These are phyloP conservation scores for Boechera divaricarpa DNA, from an alignment of 345 rosid genomes.

Conservation along the genomic window DNA sequence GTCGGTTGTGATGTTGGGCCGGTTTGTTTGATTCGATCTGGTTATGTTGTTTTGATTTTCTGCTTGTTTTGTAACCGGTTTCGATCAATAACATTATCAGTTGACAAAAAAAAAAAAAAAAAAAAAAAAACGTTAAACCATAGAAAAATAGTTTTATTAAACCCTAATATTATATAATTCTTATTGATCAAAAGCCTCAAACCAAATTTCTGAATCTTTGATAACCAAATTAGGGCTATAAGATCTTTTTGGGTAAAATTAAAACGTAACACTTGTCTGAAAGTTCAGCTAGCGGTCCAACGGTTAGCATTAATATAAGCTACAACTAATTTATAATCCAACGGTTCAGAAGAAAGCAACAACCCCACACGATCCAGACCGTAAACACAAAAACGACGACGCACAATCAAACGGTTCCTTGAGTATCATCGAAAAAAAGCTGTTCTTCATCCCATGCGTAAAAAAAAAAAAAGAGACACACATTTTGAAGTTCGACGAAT, in stretches of 20 bases:
- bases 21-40: too few species aligned
- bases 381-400: constrained; percentile 22
- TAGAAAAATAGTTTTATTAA: too few species aligned
- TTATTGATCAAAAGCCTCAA: too few species aligned
- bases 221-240: neutral
- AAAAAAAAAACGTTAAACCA: too few species aligned
- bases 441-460: constrained; percentile 6
- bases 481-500: constrained; percentile 1
- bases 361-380: constrained; percentile 26
- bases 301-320: constrained; percentile 1
- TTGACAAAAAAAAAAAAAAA: too few species aligned
- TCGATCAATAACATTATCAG: too few species aligned
- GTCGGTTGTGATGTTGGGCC: too few species aligned
- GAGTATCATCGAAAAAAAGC: constrained; percentile 2
- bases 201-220: neutral
- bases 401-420: constrained; percentile 17
- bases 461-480: neutral
- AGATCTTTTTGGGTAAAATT: neutral
- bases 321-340: constrained; percentile 28
- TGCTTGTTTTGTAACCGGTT: too few species aligned
- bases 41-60: too few species aligned
- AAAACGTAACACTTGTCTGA: neutral
- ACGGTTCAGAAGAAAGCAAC: constrained; percentile 31
- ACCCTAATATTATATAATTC: too few species aligned
- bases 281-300: neutral